Percentiles rank a stretch among this genome's conserved stretches.
phyloP scores from a whole-genome alignment of 2,329 filamentous ascomycete genomes.

The Graphium sp. region DNA sequence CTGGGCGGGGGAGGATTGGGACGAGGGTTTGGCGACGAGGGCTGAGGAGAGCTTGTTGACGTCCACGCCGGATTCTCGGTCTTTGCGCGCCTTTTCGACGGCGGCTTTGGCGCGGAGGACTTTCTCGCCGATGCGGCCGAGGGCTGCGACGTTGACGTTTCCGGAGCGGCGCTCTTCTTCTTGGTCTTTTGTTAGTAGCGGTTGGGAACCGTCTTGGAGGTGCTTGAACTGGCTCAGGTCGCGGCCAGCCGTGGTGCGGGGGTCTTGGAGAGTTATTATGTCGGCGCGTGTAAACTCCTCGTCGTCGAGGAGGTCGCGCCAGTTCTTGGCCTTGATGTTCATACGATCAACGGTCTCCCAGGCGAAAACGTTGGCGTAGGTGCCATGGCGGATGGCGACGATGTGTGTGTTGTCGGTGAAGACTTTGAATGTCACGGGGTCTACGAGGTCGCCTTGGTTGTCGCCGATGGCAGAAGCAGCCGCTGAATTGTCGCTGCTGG shows the following conservation, averaged over 20 bases:
- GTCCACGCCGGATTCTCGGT: constrained; percentile 44
- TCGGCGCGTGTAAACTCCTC: constrained; percentile 75
- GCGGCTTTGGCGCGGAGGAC: constrained; percentile 84
- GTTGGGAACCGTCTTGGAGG: constrained; percentile 63
- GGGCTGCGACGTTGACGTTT: constrained; percentile 61
- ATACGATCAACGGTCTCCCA: constrained; percentile 91
- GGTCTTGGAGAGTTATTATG: constrained; percentile 92
- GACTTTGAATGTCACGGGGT: constrained; percentile 93
- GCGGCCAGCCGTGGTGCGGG: constrained; percentile 69
- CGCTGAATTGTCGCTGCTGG: constrained; percentile 40
- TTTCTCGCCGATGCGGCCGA: constrained; percentile 66
- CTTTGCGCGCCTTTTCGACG: constrained; percentile 74
- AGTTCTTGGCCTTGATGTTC: constrained; percentile 95
- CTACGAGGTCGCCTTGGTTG: constrained; percentile 65
- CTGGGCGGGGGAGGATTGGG: background rate
- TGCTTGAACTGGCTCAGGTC: constrained; percentile 83
- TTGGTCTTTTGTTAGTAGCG: constrained; percentile 51
- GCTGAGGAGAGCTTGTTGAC: constrained; percentile 30
- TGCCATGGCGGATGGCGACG: constrained; percentile 64
- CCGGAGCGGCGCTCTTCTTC: constrained; percentile 47
- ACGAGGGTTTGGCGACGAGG: constrained; percentile 16
- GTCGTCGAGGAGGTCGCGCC: constrained; percentile 80
- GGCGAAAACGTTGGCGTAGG: constrained; percentile 86
- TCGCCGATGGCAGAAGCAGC: constrained; percentile 28
- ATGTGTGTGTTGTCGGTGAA: constrained; percentile 98